phyloP scores from a whole-genome alignment of 148 eudicot species.

The Tetragonia tetragonoides region DNA sequence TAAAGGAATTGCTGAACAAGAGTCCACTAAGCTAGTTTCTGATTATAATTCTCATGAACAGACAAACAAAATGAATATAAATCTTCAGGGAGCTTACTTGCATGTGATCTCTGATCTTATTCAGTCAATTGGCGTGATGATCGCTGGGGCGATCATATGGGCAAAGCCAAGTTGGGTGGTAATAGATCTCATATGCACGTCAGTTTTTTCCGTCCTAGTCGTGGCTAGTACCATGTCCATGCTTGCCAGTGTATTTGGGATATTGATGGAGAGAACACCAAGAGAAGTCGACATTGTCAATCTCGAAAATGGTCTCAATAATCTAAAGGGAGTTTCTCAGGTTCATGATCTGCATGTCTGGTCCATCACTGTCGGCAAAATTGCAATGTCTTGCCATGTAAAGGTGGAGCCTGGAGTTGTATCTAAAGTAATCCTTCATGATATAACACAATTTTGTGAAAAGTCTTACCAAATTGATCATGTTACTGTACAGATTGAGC shows the following conservation, averaged over 20 bases:
- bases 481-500: constrained; percentile 57
- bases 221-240: constrained; percentile 46
- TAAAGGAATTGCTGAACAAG: constrained; percentile 23
- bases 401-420: constrained; percentile 37
- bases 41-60: constrained; percentile 6
- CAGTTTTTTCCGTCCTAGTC: constrained; percentile 45
- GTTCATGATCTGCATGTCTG: constrained; percentile 73
- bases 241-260: constrained; percentile 36
- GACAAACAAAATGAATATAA: constrained; percentile 34
- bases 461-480: constrained; percentile 44
- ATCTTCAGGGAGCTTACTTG: constrained; percentile 65
- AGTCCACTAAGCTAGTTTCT: constrained; percentile 27
- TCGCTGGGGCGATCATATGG: constrained; percentile 55
- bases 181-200: constrained; percentile 63
- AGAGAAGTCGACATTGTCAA: constrained; percentile 41
- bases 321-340: constrained; percentile 46
- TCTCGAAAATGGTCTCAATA: constrained; percentile 42
- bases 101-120: constrained; percentile 57
- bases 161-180: constrained; percentile 49
- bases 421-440: constrained; percentile 32
- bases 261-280: constrained; percentile 68
- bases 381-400: constrained; percentile 55
- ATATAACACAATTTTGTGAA: constrained; percentile 39
- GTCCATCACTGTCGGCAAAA: constrained; percentile 59
- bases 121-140: constrained; percentile 63